A percentile compares a stretch with the other conserved stretches of the same genome.
Conservation (phyloP, 2,329 filamentous ascomycete genomes). For the Trichoderma breve region DNA sequence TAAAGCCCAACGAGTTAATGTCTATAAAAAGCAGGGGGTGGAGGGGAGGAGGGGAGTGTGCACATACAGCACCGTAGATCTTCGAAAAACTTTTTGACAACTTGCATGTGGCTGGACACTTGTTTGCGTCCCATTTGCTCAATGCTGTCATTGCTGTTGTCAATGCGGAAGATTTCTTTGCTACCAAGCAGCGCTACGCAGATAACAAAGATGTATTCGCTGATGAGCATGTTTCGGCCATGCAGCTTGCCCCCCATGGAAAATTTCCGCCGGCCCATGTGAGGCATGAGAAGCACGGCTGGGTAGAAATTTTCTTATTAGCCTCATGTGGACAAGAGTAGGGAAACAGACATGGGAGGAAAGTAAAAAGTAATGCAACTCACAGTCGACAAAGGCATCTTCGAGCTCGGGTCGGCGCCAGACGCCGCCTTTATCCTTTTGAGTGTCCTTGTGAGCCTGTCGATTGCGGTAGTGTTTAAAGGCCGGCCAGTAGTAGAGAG, state of each 20-base stretch:
- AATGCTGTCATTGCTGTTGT: conserved; percentile 44
- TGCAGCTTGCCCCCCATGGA: conserved; percentile 62
- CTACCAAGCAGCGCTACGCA: conserved; percentile 40
- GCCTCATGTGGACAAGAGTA: conserved; percentile 7
- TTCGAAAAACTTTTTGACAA: conserved; percentile 65
- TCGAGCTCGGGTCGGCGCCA: conserved; percentile 55
- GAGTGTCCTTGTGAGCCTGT: conserved; percentile 60
- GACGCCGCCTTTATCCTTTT: conserved; percentile 59
- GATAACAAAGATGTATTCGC: conserved; percentile 59
- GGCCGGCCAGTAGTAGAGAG: conserved; percentile 59
- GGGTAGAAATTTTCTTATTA: conserved; percentile 22
- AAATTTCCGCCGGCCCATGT: conserved; percentile 66
- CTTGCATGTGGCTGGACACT: conserved; percentile 69
- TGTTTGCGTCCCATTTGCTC: conserved; percentile 58
- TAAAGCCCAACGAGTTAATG: conserved; percentile 15
- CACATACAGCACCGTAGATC: conserved; percentile 62
- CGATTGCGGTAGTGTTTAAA: conserved; percentile 66
- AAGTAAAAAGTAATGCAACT: conserved; percentile 26
- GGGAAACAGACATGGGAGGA: not conserved
- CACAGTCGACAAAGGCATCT: conserved; percentile 66
- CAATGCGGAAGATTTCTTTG: conserved; percentile 44
- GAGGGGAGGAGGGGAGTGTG: not conserved
- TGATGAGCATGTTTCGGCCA: conserved; percentile 69
- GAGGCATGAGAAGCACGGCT: conserved; percentile 65
- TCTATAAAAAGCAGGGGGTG: not conserved